Percentiles rank a stretch among this genome's conserved stretches.
Evolutionary conservation across 306 rosid species (phyloP).

Genomic region (Spatholobus suberectus): DNA sequence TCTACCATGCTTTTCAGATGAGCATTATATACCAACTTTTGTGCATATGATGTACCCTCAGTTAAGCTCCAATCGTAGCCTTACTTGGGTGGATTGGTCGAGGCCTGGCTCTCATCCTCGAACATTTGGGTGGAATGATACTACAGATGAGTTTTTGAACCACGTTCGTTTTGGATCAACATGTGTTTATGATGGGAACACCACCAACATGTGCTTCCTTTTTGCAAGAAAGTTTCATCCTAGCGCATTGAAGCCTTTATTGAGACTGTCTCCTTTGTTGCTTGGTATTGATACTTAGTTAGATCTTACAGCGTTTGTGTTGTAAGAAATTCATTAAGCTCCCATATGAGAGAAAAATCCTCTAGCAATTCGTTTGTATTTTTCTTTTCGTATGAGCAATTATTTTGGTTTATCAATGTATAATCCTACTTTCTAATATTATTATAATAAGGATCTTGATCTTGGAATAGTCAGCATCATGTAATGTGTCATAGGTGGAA

Average conservation of each 20-base stretch:
- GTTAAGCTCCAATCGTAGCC: constrained; percentile 46
- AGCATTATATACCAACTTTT: constrained; percentile 68
- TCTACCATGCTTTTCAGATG: constrained; percentile 62
- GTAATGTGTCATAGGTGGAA: neutral
- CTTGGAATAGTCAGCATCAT: neutral
- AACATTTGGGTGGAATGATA: constrained; percentile 41
- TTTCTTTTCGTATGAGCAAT: neutral
- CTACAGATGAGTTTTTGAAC: constrained; percentile 58
- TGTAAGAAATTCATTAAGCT: neutral
- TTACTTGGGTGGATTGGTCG: constrained; percentile 79
- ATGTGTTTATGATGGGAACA: constrained; percentile 51
- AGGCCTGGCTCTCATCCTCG: constrained; percentile 64
- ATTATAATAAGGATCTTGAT: neutral
- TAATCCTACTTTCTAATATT: neutral
- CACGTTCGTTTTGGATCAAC: constrained; percentile 50
- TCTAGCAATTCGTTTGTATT: neutral
- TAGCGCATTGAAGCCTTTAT: constrained; percentile 58
- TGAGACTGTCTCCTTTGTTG: constrained; percentile 49
- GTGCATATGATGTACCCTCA: constrained; percentile 43
- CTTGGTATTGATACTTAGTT: constrained; percentile 52
- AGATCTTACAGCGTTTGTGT: neutral
- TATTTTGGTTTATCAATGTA: constrained; percentile 2
- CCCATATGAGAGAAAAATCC: neutral
- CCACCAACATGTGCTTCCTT: constrained; percentile 57
- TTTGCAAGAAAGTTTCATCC: constrained; percentile 73